Evolutionary conservation across 202 grass and related monocot species (phyloP).

Genomic region (Cymbopogon flexuosus): DNA sequence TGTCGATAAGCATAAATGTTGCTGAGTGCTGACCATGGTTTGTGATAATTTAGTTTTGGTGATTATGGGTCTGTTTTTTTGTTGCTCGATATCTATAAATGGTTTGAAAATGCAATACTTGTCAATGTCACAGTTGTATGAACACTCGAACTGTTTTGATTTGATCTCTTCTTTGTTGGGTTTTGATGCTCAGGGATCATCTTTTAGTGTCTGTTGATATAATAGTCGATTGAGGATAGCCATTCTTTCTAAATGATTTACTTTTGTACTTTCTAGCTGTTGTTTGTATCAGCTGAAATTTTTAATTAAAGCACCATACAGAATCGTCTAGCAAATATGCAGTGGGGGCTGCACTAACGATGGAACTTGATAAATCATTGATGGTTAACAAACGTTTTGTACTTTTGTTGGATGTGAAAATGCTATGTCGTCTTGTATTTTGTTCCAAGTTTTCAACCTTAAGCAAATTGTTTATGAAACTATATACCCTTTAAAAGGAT

Average conservation of each 20-base stretch:
- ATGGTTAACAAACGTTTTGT: not conserved
- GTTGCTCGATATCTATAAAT: not conserved
- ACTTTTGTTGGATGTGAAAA: not conserved
- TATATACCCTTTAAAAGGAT: not conserved
- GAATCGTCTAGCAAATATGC: constrained; percentile 11
- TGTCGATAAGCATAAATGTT: not conserved
- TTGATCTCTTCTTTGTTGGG: not conserved
- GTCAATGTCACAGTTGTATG: constrained; percentile 1
- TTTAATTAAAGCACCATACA: not conserved
- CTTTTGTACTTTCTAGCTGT: not conserved
- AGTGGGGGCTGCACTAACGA: not conserved
- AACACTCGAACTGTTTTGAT: not conserved
- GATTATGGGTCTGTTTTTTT: not conserved
- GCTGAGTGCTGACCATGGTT: not conserved
- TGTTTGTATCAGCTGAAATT: not conserved
- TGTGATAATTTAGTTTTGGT: constrained; percentile 25
- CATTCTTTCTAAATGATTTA: not conserved
- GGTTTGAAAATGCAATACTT: not conserved
- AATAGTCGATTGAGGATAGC: not conserved
- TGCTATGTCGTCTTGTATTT: not conserved
- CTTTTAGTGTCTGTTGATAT: not conserved
- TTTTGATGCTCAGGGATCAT: not conserved
- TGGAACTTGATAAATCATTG: not conserved
- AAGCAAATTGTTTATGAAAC: not conserved
- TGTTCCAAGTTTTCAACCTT: not conserved